Evolutionary conservation across 2,329 filamentous ascomycete genomes (phyloP), one percentile per base, ranked within the genome.

Genomic region (Nothopassalora personata): DNA sequence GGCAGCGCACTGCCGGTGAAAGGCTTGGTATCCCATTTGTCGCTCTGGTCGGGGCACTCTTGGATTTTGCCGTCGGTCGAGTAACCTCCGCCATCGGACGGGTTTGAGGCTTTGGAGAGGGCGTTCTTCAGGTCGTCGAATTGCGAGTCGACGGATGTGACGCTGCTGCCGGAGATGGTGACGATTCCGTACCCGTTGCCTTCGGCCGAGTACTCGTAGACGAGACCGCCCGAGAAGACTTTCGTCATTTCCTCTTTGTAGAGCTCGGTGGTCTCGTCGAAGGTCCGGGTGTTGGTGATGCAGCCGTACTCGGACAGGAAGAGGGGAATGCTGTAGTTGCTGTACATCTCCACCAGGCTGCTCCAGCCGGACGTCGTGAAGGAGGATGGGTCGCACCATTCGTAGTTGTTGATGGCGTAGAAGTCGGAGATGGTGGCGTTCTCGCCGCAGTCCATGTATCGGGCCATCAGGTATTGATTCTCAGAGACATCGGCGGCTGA

Each of bases 171-270:
- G 50, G 75, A 71, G 70, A 94, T 79, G 59, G 83, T 77, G 71
- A 92, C 91, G 60, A 96, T 86, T 64, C 92, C 93, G 75, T 86
- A 97, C 49, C 86, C 81, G 77, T 86, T 90, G 61, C 81, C 81
- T 76, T 95, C 91, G 70, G 88, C 78, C 9, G 89, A 87, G 80
- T 96, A 99, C 77, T 97, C 92, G 79, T 97, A 99, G 75, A 97
- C 89, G 43, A 99, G 84, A 74, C 94, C 94, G 70, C 93, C 93
- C 31, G 91, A 96, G 83, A 96, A 97, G 68, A 96, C 91, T 28
- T 74, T 68, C 10, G 88, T 91, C 92, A 97, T 97, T 60, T 96
- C 75, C 18, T 76, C 77, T 75, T 79, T 84, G 86, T 96, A 97
- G 58, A 97, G 81, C 51, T 91, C 82, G 51, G 75, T 75, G 52